Base-by-base conservation (phyloP, 176 grass and related monocot species). In the Bolboschoenus planiculmis region DNA sequence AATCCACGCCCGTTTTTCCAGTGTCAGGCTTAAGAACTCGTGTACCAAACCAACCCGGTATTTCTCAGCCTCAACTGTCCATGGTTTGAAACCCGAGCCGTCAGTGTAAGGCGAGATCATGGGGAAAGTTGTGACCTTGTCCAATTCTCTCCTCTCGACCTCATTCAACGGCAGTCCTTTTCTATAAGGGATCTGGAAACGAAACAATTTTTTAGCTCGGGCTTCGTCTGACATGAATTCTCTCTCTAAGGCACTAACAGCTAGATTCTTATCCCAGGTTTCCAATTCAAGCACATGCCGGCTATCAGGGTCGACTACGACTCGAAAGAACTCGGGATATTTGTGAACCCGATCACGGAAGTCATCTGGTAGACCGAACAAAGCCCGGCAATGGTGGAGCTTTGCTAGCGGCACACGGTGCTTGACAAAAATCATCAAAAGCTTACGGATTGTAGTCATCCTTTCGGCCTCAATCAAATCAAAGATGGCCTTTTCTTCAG, bases 1-100 rank as follows among this genome's bases (percentile, higher is more conserved):
- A 43, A 97, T 94, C 90, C 86, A 87, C 3, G 90, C 88, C 15
- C 90, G 85, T 87, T 92, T 97, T 83, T 97, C 95, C 64, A 94
- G 68, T n/a, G 95, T 94, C 63, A 92, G 83, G 85, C 85, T 94
- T 43, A 94, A 83, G 63, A 97, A 89, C 71, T 97, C 92, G 80
- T 94, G 88, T 31, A 94, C 86, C 80, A 89, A 88, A 11, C 95
- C 95, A 75, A 97, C 83, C 44, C 90, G 84, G 85, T 97, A 92
- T 81, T 94, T 97, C 81, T 97, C 92, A 9, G 92, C 90, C 63
- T 94, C 90, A 1, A 91, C 57, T 43, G 87, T 90, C 90, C 95
- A 97, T 14, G 80, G 92, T 79, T 86, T 77, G 4, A 97, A 87
- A 57, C 83, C 81, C 8, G 88, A 88, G 11, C 90, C 88, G 34